These are phyloP conservation scores for Stephanodiscus triporus DNA, from an alignment of 108 stramenopile genomes.

Conservation along the genomic window DNA sequence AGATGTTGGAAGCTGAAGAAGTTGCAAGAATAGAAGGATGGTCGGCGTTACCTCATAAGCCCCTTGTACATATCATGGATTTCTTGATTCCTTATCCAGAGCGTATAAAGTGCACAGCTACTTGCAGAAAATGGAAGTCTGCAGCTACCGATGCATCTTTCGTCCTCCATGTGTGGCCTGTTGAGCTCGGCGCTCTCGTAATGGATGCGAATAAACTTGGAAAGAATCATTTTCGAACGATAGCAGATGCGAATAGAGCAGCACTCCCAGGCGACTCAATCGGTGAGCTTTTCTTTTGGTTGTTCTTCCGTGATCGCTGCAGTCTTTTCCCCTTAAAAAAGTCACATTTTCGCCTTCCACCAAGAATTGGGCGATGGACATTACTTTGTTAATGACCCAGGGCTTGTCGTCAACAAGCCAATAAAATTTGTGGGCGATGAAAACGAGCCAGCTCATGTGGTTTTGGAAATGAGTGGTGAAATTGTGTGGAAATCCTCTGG, in stretches of 20 bases:
- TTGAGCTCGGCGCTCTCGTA: constrained; percentile 76
- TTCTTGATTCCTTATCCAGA: constrained; percentile 76
- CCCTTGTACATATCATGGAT: constrained; percentile 69
- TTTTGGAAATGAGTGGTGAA: constrained; percentile 82
- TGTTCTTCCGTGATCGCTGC: background rate
- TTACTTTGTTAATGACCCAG: constrained; percentile 80
- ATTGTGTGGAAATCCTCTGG: constrained; percentile 63
- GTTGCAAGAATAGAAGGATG: constrained; percentile 59
- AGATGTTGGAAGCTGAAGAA: constrained; percentile 67
- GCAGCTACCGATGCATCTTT: constrained; percentile 76
- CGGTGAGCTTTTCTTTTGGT: constrained; percentile 40
- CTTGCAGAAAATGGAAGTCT: constrained; percentile 70
- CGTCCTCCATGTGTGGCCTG: constrained; percentile 83
- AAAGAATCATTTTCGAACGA: constrained; percentile 74
- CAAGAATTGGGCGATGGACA: constrained; percentile 84
- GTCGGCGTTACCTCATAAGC: constrained; percentile 60
- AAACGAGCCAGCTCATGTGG: constrained; percentile 77
- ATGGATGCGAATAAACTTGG: constrained; percentile 60
- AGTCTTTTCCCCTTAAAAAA: background rate
- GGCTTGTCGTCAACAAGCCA: constrained; percentile 59
- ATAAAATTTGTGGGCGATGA: constrained; percentile 84
- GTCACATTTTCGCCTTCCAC: constrained; percentile 1
- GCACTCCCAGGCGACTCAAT: constrained; percentile 85
- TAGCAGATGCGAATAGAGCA: constrained; percentile 65
- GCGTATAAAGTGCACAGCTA: constrained; percentile 53